Percentiles rank a stretch among this genome's conserved stretches.
phyloP scores from a whole-genome alignment of 805 yeast species.

The Metschnikowia lachancei region DNA sequence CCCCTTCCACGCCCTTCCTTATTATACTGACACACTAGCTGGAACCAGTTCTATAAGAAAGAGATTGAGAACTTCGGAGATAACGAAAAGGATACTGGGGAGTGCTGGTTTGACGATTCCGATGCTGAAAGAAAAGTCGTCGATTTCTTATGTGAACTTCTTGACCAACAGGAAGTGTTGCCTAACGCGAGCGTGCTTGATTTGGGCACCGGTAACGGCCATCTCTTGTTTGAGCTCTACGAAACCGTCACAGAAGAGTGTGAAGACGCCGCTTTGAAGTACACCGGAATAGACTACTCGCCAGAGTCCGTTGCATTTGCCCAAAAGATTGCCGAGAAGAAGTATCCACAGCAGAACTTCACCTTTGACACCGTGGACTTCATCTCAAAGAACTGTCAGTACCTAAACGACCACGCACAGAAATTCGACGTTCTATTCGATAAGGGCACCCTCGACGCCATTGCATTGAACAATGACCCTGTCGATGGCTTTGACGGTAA shows the following conservation, averaged over 20 bases:
- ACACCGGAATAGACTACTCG: conserved; percentile 81
- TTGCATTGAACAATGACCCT: conserved; percentile 70
- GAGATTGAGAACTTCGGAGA: conserved; percentile 71
- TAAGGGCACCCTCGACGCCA: conserved; percentile 96
- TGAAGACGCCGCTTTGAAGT: conserved; percentile 25
- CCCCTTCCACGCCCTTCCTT: too few relatives aligned
- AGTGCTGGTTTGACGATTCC: conserved; percentile 95
- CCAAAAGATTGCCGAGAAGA: conserved; percentile 46
- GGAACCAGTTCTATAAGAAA: conserved; percentile 82
- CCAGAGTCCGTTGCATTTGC: conserved; percentile 79
- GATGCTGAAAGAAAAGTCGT: conserved; percentile 86
- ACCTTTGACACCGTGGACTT: conserved; percentile 73
- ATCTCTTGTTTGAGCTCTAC: conserved; percentile 64
- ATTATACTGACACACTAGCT: conserved; percentile 40
- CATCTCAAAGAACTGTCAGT: conserved; percentile 39
- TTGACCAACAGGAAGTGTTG: conserved; percentile 16
- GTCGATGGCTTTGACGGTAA: conserved; percentile 43
- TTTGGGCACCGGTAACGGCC: conserved; percentile 97
- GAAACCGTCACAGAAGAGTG: conserved; percentile 62
- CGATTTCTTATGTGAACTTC: conserved; percentile 54
- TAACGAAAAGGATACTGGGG: conserved; percentile 86
- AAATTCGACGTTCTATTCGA: conserved; percentile 77
- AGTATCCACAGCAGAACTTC: conserved; percentile 32
- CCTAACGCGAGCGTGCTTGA: conserved; percentile 54
- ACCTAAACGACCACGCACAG: conserved; percentile 34